Conservation (phyloP, 1,284 basidiomycete genomes). For the Fistulina hepatica region DNA sequence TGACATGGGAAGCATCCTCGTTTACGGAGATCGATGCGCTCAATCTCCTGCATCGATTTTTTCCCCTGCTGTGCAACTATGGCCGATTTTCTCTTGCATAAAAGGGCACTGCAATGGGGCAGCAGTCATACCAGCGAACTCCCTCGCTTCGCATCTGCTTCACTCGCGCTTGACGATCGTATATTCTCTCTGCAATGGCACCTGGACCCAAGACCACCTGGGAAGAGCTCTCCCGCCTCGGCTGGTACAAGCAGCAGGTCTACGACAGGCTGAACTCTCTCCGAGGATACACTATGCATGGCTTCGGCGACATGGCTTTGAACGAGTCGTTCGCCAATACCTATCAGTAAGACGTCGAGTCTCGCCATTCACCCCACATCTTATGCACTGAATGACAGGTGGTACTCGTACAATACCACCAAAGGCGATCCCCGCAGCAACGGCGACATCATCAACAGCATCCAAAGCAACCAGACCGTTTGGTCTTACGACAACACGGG, state of each 20-base stretch:
- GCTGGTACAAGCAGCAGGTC: slow-evolving; percentile 5
- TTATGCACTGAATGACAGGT: neutral
- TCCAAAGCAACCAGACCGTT: neutral
- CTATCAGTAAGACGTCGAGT: slow-evolving; percentile 1
- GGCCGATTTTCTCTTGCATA: no score
- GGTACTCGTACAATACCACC: slow-evolving; percentile 5
- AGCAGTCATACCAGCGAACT: no score
- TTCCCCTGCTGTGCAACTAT: no score
- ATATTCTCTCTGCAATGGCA: no score
- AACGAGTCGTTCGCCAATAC: slow-evolving; percentile 1
- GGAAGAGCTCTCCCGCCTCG: slow-evolving; percentile 6
- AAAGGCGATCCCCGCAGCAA: neutral
- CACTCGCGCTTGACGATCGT: no score
- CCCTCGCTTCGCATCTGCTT: no score
- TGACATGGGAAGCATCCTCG: no score
- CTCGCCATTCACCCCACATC: neutral
- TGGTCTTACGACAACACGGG: slow-evolving; percentile 7
- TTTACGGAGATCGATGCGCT: no score
- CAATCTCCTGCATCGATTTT: no score
- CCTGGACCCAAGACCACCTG: slow-evolving; percentile 6
- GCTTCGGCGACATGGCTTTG: slow-evolving; percentile 4
- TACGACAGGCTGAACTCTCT: slow-evolving; percentile 3
- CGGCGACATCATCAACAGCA: slow-evolving; percentile 1
- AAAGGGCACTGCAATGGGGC: no score
- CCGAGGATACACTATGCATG: slow-evolving; percentile 4